Evolutionary conservation across 441 rosid genomes (phyloP).

Genomic region (Kokia cookei): DNA sequence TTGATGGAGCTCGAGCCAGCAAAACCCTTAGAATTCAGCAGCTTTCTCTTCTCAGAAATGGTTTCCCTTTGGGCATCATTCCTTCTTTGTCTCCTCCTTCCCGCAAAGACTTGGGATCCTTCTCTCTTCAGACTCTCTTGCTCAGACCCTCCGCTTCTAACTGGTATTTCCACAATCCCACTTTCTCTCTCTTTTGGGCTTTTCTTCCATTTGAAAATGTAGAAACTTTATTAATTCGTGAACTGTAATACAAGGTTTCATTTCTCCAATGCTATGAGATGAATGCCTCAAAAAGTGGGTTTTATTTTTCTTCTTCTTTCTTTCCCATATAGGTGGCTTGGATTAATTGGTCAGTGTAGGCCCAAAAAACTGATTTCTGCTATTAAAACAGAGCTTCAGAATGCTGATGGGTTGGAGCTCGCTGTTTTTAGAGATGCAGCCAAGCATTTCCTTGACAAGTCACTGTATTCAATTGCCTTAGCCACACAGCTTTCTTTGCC

Average conservation of each 20-base stretch:
- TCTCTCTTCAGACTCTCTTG: slow-evolving; percentile 62
- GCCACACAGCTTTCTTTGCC: slow-evolving; percentile 53
- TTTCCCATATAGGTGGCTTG: slow-evolving; percentile 60
- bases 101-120: slow-evolving; percentile 48
- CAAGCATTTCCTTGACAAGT: slow-evolving; percentile 59
- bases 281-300: neutral
- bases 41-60: slow-evolving; percentile 55
- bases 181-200: neutral
- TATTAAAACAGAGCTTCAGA: slow-evolving; percentile 44
- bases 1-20: slow-evolving; percentile 62
- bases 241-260: neutral
- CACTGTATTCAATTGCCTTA: slow-evolving; percentile 56
- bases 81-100: slow-evolving; percentile 59
- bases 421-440: slow-evolving; percentile 41
- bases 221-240: neutral
- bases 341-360: slow-evolving; percentile 62
- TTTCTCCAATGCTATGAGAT: neutral
- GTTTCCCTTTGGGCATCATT: slow-evolving; percentile 72
- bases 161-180: slow-evolving; percentile 33
- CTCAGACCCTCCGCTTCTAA: slow-evolving; percentile 43
- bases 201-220: neutral
- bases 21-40: slow-evolving; percentile 78
- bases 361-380: slow-evolving; percentile 64
- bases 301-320: too few species aligned
- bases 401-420: slow-evolving; percentile 45